Base-by-base conservation (phyloP, 2,329 filamentous ascomycete genomes). In the Sporothrix curviconia region DNA sequence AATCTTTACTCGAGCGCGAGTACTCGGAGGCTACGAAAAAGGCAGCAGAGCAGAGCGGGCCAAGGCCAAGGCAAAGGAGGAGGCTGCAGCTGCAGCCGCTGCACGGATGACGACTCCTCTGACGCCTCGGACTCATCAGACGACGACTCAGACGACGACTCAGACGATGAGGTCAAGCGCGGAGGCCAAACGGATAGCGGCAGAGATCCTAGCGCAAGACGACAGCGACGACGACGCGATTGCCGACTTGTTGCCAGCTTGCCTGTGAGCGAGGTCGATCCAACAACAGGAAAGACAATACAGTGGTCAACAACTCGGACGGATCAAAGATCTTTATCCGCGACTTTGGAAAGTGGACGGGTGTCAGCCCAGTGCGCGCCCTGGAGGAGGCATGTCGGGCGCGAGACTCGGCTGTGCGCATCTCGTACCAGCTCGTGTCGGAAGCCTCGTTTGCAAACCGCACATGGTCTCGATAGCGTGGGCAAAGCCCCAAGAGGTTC, bases 361-460 rank as follows among this genome's bases (percentile, higher is more conserved):
- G 92, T 7, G 72, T 95, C 30, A 88, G 76, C 64, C 92, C 92
- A 15, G 82, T 84, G 61, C 81, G 87, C 62, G 79, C 89, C 28
- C 73, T 97, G 12, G 91, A 96, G 69, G 92, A 96, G 69, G 83
- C 89, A n/a, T 95, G 92, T 69, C 86, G 87, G 64, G 83, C 90
- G 61, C 86, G 90, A 71, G 90, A 96, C 67, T 75, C 86, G 1
- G 78, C 78, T 3, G 87, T 80, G 30, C 86, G 80, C 64, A 72
- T 96, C 24, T 74, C 72, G 3, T 94, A 86, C 68, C 83, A 78
- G 57, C 72, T 87, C 42, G 74, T 94, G 25, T 95, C 90, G 1
- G 81, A 86, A 24, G 84, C 85, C 5, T 78, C 84, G 0, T 94
- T 90, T 71, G 86, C 88, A 2, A 87, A 87, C 63, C 83, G 89